Evolutionary conservation across 1,284 basidiomycete genomes (phyloP), one percentile per base, ranked within the genome.

Genomic region (Stygiomarasmius scandens): DNA sequence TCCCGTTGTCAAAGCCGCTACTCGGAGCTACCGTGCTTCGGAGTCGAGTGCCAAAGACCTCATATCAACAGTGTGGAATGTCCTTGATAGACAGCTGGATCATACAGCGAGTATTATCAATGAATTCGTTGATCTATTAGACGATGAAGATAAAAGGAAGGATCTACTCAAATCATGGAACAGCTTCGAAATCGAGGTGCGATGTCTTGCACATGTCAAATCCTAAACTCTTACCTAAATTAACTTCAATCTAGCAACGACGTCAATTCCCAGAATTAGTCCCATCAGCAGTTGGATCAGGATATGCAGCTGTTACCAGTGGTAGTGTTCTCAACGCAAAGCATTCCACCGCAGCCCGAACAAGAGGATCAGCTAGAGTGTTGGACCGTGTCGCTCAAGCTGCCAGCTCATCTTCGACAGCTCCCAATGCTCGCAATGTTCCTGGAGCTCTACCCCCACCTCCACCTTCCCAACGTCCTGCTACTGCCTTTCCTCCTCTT

Each of bases 301-400:
- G 87, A 46, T 95, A 89, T 65, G 86, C 92, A 0, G 89, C 87
- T 0, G 90, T 94, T 58, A 80, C 92, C 1, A 86, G 87, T 34
- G 93, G 92, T 2, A 85, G 90, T 2, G 86, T 95, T 24, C 78
- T 96, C 56, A 93, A 90, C 64, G 90, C 89, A 41, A 96, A 96
- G 69, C 84, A 90, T 54, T 82, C 85, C 0, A 89, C 89, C 0
- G 77, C 83, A 0, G 77, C 85, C 0, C 82, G 83, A 2, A 80
- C 82, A 29, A 27, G 32, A 3, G 48, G 41, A 22, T n/a, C 16
- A 45, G 22, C 49, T 71, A 82, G 87, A 59, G 83, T 97, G 0
- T 94, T 85, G 88, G 93, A 93, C 63, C 87, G 93, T 23, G 95
- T 97, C 41, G 95, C 93, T 20, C 85, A 85, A 55, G 95, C 93